Percentiles rank a stretch among this genome's conserved stretches.
Conservation (phyloP, 768 basidiomycete genomes). For the Pleurotus sapidus region DNA sequence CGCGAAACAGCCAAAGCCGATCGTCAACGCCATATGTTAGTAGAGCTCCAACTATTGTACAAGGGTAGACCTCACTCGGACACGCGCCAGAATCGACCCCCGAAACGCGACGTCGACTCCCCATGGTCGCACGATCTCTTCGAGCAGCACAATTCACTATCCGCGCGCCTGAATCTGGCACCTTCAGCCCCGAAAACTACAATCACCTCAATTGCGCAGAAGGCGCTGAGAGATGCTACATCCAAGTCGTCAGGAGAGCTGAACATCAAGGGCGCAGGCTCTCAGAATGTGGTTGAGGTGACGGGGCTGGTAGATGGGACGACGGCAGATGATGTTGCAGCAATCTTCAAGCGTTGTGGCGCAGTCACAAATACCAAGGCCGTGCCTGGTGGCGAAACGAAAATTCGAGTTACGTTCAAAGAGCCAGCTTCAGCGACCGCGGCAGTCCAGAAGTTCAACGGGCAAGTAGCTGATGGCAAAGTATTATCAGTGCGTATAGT, state of each 20-base stretch:
- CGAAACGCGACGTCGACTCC: slow-evolving; percentile 64
- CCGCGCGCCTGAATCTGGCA: slow-evolving; percentile 49
- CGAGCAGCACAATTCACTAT: slow-evolving; percentile 58
- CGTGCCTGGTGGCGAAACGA: slow-evolving; percentile 35
- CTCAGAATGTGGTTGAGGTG: slow-evolving; percentile 69
- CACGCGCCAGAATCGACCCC: slow-evolving; percentile 44
- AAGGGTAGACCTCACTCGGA: slow-evolving; percentile 16
- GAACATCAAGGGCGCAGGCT: slow-evolving; percentile 65
- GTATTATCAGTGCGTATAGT: slow-evolving; percentile 64
- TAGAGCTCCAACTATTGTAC: slow-evolving; percentile 20
- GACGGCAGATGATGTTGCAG: slow-evolving; percentile 79
- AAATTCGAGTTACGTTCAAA: slow-evolving; percentile 75
- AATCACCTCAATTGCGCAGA: slow-evolving; percentile 46
- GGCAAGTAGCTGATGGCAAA: slow-evolving; percentile 80
- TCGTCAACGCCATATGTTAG: slow-evolving; percentile 54
- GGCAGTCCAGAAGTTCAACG: slow-evolving; percentile 74
- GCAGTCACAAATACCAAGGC: slow-evolving; percentile 50
- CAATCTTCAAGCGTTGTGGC: slow-evolving; percentile 83
- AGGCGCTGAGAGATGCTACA: slow-evolving; percentile 63
- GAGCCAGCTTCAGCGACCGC: slow-evolving; percentile 54
- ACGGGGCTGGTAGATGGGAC: slow-evolving; percentile 73
- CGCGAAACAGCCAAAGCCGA: slow-evolving; percentile 32
- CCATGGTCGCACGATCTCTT: slow-evolving; percentile 75
- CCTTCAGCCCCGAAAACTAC: slow-evolving; percentile 45
- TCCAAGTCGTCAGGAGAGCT: slow-evolving; percentile 32